phyloP scores from a whole-genome alignment of 768 basidiomycete species.

The Tricholoma saponaceum region DNA sequence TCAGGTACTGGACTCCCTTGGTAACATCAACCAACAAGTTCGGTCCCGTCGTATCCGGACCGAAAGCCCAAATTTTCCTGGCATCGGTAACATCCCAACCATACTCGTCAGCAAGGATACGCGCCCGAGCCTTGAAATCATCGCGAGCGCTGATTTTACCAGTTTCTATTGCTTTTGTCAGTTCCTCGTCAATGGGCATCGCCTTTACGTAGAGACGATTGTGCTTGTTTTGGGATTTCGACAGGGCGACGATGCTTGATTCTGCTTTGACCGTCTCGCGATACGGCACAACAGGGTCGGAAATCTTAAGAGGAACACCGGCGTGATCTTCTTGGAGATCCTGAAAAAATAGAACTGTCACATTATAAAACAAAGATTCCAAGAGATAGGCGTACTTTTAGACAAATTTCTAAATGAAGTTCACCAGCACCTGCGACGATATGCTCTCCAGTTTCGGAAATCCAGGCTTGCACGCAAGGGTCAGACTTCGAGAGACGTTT shows the following conservation, averaged over 20 bases:
- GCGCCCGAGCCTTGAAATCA: conserved; percentile 96
- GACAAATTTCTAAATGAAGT: conserved; percentile 98
- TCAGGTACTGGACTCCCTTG: conserved; percentile 98
- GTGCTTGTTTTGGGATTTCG: conserved; percentile 99
- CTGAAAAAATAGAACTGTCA: conserved; percentile 32
- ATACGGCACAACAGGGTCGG: conserved; percentile 96
- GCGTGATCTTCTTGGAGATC: conserved; percentile 99
- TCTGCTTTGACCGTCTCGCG: conserved; percentile 96
- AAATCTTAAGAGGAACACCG: conserved; percentile 97
- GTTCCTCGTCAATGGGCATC: conserved; percentile 88
- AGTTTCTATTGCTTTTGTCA: conserved; percentile 86
- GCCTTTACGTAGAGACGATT: conserved; percentile 97
- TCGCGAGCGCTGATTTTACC: conserved; percentile 88
- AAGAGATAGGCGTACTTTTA: conserved; percentile 62
- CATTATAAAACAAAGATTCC: background rate
- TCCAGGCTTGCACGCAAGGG: conserved; percentile 97
- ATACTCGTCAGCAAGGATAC: conserved; percentile 91
- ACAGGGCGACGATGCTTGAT: conserved; percentile 92
- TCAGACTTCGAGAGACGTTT: conserved; percentile 99
- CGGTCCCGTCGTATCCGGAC: conserved; percentile 95
- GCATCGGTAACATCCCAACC: conserved; percentile 99
- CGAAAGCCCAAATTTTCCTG: conserved; percentile 99
- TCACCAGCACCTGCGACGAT: conserved; percentile 99
- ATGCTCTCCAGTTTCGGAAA: conserved; percentile 90
- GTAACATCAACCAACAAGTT: conserved; percentile 97